Evolutionary conservation across 2,329 filamentous ascomycete species (phyloP), one percentile per base, ranked within the genome.

Genomic region (Paracorniculantispora psalliotae): DNA sequence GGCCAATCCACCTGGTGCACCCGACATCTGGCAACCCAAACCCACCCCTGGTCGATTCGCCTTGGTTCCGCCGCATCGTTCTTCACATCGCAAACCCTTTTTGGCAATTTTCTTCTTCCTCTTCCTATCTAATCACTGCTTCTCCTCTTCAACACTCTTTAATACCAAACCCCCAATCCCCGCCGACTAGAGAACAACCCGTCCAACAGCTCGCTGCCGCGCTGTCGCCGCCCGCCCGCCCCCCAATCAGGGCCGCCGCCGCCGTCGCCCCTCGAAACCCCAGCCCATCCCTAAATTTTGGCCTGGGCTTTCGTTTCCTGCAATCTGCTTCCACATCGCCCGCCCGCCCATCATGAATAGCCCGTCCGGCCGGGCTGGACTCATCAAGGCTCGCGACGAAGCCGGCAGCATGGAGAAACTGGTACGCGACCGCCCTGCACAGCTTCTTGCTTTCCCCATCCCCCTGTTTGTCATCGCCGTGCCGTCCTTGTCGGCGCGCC

Each of bases 381-480:
- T 84, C 64, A 79, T 87, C 67, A 76, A 79, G 68, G 78, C 82
- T 65, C 69, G 77, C 62, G 75, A 80, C 54, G 78, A 80, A 72
- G 79, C 76, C 63, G 76, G 75, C 62, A 76, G 72, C 65, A 79
- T 86, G 76, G 81, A 83, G 64, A 81, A 79, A 69, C 75, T 86
- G 76, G 84, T 87, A 79, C 77, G 81, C 60, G 51, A 65, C 58
- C 59, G 62, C 59, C 60, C 47, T 60, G 53, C 57, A n/a, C 59
- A 60, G 57, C 12, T 48, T 8, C 30, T 43, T n/a, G n/a, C 30
- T 35, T 33, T 62, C 53, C 43, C 21, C 19, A 25, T 47, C 9
- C 25, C 46, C 23, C 12, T 21, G 56, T 12, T 39, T 15, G 23
- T 17, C 28, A 21, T 25, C 26, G 17, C 37, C 41, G 53, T n/a